Base-by-base conservation (phyloP, 371 early-diverging fungal genomes). In the Haplosporangium sp. region DNA sequence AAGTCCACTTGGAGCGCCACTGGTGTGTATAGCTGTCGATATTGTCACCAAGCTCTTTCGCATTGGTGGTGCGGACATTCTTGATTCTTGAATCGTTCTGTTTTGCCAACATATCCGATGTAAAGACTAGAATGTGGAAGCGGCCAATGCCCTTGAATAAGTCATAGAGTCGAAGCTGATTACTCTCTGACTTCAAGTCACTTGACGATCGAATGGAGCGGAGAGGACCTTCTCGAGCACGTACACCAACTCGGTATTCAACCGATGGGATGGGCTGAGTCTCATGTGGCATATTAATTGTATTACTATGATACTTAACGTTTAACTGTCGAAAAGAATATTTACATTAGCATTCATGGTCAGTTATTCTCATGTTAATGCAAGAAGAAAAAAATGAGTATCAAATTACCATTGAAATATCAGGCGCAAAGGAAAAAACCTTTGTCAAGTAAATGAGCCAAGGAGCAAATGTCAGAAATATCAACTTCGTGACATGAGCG, bases 111-210 rank as follows among this genome's bases (percentile, higher is more conserved):
- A 52, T 70, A 34, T 61, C 65, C 8, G 74, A 59, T 2, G 71
- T 61, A 45, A 79, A 71, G 45, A 79, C 71, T 0, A 79, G 59
- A 4, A 79, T 65, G 20, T 79, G 79, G 53, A 79, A 79, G 4
- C 63, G 56, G 27, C 71, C 71, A 20, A 65, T 20, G 1, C 74
- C 69, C 1, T 39, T 19, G 15, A 74, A 40, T 3, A 74, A 42
- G 11, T 74, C 50, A 34, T 79, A 74, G 2, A 78, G 27, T 9
- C 63, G 63, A 19, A 69, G 11, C 2, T 35, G 19, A 0, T 45
- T 37, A 11, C 8, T 44, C 27, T 20, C 60, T 65, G 42, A 42
- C 10, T 50, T 11, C 17, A 45, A n/a, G 13, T 48, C 34, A 40
- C 4, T 37, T 37, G 44, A 34, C 20, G 13, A 8, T 47, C 4